These are phyloP conservation scores for Bipolaris oryzae DNA, from an alignment of 2,329 filamentous ascomycete genomes.

Conservation along the genomic window DNA sequence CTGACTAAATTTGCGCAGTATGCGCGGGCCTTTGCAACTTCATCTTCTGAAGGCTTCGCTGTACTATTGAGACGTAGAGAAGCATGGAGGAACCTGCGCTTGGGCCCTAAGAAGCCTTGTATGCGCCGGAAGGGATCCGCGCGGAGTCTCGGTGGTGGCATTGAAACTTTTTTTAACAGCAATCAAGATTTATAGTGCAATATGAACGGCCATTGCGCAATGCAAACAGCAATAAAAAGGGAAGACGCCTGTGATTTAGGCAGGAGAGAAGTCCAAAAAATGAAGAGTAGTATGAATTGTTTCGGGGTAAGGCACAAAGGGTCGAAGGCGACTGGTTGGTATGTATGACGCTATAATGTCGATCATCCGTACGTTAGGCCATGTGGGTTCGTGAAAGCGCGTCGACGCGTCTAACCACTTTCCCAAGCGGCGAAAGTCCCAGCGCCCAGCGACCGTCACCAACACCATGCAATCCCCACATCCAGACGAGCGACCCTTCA, in stretches of 20 bases:
- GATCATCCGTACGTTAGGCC: conserved; percentile 25
- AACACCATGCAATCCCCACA: conserved; percentile 48
- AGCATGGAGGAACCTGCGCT: conserved; percentile 30
- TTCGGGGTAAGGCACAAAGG: conserved; percentile 19
- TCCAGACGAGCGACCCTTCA: conserved; percentile 61
- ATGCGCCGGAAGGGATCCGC: conserved; percentile 28
- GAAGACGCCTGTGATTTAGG: not conserved
- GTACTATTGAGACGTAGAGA: conserved; percentile 29
- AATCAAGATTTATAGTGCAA: conserved; percentile 2
- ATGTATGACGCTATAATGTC: conserved; percentile 38
- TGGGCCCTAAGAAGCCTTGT: conserved; percentile 6
- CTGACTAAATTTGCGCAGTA: conserved; percentile 66
- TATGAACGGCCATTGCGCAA: conserved; percentile 15
- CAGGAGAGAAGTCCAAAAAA: not conserved
- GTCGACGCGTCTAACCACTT: conserved; percentile 36
- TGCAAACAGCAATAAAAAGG: not conserved
- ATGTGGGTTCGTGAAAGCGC: conserved; percentile 38
- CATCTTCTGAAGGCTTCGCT: conserved; percentile 47
- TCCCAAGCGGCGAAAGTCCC: conserved; percentile 9
- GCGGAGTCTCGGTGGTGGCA: conserved; percentile 31
- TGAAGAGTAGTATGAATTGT: not conserved
- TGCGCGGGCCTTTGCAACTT: conserved; percentile 60
- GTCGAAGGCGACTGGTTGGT: conserved; percentile 17
- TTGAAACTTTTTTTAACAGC: conserved; percentile 29
- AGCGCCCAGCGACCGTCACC: conserved; percentile 3